phyloP scores from a whole-genome alignment of 441 rosid species.

The Populus hybrid region DNA sequence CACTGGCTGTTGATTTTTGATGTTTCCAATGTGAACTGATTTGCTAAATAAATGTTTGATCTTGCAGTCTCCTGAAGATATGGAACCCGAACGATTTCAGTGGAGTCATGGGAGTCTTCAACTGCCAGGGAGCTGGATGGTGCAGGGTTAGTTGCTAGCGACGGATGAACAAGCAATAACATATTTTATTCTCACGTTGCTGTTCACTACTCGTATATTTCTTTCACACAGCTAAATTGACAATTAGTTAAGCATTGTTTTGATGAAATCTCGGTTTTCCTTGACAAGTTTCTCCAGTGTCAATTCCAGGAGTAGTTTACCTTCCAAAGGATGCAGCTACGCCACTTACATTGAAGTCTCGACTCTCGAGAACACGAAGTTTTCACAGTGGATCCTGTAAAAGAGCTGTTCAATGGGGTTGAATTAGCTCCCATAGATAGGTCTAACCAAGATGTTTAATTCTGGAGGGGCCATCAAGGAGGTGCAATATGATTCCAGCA shows the following conservation, averaged over 20 bases:
- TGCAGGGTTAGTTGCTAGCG: conserved; percentile 48
- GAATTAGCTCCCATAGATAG: conserved; percentile 42
- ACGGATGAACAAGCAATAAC: conserved; percentile 58
- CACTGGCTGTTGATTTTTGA: too few relatives aligned
- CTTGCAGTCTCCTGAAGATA: too few relatives aligned
- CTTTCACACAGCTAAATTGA: background rate
- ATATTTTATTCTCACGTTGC: conserved; percentile 53
- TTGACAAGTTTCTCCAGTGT: background rate
- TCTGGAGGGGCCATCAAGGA: conserved; percentile 62
- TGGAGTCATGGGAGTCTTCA: conserved; percentile 62
- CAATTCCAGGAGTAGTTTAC: conserved; percentile 50
- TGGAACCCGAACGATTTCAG: conserved; percentile 61
- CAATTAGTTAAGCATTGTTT: background rate
- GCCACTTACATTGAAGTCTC: conserved; percentile 56
- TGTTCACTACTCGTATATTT: conserved; percentile 10
- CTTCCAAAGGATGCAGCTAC: conserved; percentile 51
- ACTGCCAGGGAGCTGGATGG: conserved; percentile 79
- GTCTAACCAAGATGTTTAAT: conserved; percentile 55
- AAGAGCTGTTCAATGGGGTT: conserved; percentile 34
- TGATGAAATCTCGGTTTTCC: background rate
- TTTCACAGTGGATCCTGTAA: conserved; percentile 56
- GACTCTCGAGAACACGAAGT: conserved; percentile 58
- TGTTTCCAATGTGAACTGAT: too few relatives aligned
- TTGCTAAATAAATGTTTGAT: too few relatives aligned
- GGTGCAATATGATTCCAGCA: conserved; percentile 30